Percentiles rank a stretch among this genome's conserved stretches.
These are phyloP conservation scores for Colletotrichum neosansevieriae DNA, from an alignment of 2,329 filamentous ascomycete genomes.

Conservation along the genomic window DNA sequence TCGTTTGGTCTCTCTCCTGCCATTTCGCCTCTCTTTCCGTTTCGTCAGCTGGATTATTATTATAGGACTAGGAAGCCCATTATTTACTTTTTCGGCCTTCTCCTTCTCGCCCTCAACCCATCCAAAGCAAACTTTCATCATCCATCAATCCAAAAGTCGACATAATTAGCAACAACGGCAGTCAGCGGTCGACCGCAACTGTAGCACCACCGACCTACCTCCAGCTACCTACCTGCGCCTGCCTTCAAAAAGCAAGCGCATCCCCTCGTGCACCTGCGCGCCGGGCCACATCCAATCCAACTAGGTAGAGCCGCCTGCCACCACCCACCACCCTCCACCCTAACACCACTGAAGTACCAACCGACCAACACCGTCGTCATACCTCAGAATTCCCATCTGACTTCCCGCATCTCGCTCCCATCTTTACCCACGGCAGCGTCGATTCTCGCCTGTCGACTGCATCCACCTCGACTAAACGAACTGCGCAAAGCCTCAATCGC, in stretches of 20 bases:
- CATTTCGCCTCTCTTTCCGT: not conserved
- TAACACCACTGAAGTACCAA: not conserved
- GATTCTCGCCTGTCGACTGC: conserved; percentile 6
- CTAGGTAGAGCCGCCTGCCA: conserved; percentile 1
- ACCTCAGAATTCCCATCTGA: conserved; percentile 15
- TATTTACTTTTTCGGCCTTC: not conserved
- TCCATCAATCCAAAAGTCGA: not conserved
- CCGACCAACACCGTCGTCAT: conserved; percentile 18
- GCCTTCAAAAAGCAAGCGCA: conserved; percentile 16
- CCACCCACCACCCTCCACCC: not conserved
- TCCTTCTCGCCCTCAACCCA: not conserved
- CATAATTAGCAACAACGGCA: conserved; percentile 1
- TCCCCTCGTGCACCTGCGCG: conserved; percentile 8
- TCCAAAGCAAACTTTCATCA: not conserved
- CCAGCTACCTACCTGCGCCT: not conserved
- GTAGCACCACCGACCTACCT: conserved; percentile 1
- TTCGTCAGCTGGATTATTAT: not conserved
- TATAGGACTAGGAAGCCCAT: not conserved
- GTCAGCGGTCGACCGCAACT: not conserved
- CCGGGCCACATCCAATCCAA: conserved; percentile 8
- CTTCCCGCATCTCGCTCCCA: conserved; percentile 4
- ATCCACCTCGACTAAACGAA: not conserved
- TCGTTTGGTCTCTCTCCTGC: not conserved
- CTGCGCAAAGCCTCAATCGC: not conserved
- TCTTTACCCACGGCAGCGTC: not conserved